Evolutionary conservation across 306 rosid species (phyloP).

Genomic region (Quercus wislizeni): DNA sequence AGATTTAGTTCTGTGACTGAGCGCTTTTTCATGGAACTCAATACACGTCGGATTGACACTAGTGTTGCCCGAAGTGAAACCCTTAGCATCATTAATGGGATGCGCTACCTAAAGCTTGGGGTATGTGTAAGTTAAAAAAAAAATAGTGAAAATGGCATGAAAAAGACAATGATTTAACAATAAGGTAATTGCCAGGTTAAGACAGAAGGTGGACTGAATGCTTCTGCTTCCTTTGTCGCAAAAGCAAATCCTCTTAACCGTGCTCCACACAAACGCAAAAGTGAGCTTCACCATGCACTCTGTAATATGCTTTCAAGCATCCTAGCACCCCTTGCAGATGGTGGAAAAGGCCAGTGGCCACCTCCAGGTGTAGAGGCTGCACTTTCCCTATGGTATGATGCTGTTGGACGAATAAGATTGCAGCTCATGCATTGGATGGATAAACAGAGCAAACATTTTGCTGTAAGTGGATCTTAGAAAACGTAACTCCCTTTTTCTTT

Average conservation of each 20-base stretch:
- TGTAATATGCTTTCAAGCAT: conserved; percentile 97
- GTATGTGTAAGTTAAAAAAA: conserved; percentile 40
- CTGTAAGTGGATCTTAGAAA: conserved; percentile 50
- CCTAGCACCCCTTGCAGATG: conserved; percentile 97
- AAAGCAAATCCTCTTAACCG: conserved; percentile 99
- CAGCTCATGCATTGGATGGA: conserved; percentile 96
- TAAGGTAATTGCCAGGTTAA: conserved; percentile 68
- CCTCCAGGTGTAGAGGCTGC: conserved; percentile 96
- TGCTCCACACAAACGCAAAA: conserved; percentile 91
- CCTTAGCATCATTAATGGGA: conserved; percentile 92
- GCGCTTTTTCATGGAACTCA: conserved; percentile 98
- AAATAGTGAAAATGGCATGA: conserved; percentile 15
- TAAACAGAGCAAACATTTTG: conserved; percentile 94
- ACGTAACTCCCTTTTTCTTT: background rate
- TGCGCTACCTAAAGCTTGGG: conserved; percentile 99
- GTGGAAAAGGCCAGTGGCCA: conserved; percentile 98
- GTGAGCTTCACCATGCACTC: conserved; percentile 95
- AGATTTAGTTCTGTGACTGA: conserved; percentile 99
- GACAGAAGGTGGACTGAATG: conserved; percentile 97
- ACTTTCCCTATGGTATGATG: conserved; percentile 94
- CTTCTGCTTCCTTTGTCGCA: conserved; percentile 98
- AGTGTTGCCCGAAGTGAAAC: conserved; percentile 95
- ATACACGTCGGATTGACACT: conserved; percentile 83
- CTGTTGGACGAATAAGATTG: conserved; percentile 91
- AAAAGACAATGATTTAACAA: conserved; percentile 30